Evolutionary conservation across 148 eudicot genomes (phyloP).

Genomic region (Heliosperma pusillum): DNA sequence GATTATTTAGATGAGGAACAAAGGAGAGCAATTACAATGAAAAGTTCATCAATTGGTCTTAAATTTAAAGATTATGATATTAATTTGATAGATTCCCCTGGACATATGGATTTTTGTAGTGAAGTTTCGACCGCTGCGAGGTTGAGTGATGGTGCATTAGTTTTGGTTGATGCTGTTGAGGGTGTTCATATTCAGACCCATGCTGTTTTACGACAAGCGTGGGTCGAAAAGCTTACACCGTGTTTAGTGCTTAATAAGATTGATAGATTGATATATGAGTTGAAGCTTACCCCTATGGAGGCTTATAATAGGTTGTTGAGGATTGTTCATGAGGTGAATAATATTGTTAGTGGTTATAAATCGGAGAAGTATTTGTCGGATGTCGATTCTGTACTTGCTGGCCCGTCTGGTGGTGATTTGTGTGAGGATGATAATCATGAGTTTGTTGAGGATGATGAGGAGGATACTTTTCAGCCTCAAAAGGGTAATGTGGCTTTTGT

Average conservation of each 20-base stretch:
- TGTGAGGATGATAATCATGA: slow-evolving; percentile 52
- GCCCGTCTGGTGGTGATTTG: slow-evolving; percentile 35
- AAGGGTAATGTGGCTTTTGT: slow-evolving; percentile 93
- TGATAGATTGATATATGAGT: slow-evolving; percentile 79
- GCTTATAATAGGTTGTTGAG: slow-evolving; percentile 66
- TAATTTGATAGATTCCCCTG: slow-evolving; percentile 91
- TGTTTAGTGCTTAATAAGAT: slow-evolving; percentile 92
- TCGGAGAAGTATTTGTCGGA: slow-evolving; percentile 92
- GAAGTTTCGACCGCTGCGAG: slow-evolving; percentile 95
- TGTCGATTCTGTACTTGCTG: slow-evolving; percentile 77
- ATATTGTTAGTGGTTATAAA: slow-evolving; percentile 74
- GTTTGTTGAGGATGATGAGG: slow-evolving; percentile 75
- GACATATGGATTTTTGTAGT: slow-evolving; percentile 96
- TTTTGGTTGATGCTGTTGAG: slow-evolving; percentile 89
- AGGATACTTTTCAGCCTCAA: slow-evolving; percentile 86
- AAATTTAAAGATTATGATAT: slow-evolving; percentile 42
- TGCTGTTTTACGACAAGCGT: slow-evolving; percentile 89
- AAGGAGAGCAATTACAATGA: slow-evolving; percentile 90
- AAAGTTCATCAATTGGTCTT: slow-evolving; percentile 75
- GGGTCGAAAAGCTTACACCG: slow-evolving; percentile 89
- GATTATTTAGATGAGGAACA: slow-evolving; percentile 93
- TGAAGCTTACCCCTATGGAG: slow-evolving; percentile 80
- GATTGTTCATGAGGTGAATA: slow-evolving; percentile 91
- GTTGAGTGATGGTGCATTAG: slow-evolving; percentile 86
- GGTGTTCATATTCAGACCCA: slow-evolving; percentile 99